phyloP scores from a whole-genome alignment of 2,329 filamentous ascomycete species.

The Aspergillus latus region DNA sequence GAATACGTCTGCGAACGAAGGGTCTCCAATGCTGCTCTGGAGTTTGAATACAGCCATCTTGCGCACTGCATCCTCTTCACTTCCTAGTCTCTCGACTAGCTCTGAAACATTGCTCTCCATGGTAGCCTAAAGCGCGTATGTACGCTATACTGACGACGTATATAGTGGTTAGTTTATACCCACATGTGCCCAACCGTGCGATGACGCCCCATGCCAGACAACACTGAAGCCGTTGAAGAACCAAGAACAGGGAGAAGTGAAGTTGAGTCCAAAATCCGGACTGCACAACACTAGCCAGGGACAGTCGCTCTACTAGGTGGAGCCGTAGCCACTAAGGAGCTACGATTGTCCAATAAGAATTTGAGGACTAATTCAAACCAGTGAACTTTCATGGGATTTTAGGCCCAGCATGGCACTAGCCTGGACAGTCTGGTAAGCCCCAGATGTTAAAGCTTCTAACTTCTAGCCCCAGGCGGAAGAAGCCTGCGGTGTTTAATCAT shows the following conservation, averaged over 20 bases:
- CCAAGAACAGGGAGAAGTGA: not conserved
- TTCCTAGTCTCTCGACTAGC: constrained; percentile 59
- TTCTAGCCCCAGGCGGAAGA: no score
- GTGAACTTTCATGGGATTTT: not conserved
- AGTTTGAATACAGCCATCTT: constrained; percentile 99
- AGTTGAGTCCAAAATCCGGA: not conserved
- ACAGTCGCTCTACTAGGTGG: not conserved
- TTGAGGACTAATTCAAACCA: not conserved
- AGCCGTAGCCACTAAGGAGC: not conserved
- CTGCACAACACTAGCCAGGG: not conserved
- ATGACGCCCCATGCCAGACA: not conserved
- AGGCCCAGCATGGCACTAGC: no score
- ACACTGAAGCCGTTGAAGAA: not conserved
- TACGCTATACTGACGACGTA: not conserved
- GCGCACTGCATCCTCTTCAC: constrained; percentile 79
- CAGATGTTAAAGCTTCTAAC: no score
- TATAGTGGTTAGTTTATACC: not conserved
- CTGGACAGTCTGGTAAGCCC: no score
- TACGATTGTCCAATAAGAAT: no score
- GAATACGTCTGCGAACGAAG: constrained; percentile 94
- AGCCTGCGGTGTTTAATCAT: no score
- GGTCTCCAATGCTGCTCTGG: constrained; percentile 91
- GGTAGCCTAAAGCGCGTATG: not conserved
- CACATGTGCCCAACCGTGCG: not conserved
- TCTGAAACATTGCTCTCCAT: constrained; percentile 60